Percentiles rank a stretch among this genome's conserved stretches.
phyloP scores from a whole-genome alignment of 495 filamentous ascomycete genomes.

The Venustampulla echinocandica region DNA sequence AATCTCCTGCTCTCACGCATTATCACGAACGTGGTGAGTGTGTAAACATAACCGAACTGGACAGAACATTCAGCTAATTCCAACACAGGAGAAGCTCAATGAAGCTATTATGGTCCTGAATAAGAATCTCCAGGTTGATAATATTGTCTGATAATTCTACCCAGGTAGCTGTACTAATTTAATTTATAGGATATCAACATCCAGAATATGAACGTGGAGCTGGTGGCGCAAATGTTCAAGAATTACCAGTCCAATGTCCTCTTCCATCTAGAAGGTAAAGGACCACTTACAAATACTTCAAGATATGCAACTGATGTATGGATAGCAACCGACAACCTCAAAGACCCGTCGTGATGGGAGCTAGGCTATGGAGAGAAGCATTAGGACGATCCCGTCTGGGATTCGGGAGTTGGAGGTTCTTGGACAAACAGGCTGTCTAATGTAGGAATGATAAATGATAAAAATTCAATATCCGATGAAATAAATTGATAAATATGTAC shows the following conservation, averaged over 20 bases:
- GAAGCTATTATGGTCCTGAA: constrained; percentile 89
- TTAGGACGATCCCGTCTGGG: not conserved
- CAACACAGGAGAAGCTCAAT: constrained; percentile 84
- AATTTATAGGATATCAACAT: constrained; percentile 79
- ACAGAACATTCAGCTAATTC: constrained; percentile 4
- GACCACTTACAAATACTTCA: not conserved
- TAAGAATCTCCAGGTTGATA: constrained; percentile 70
- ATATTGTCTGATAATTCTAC: not conserved
- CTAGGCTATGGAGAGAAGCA: not conserved
- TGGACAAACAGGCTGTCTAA: not conserved
- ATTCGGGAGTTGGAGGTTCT: not conserved
- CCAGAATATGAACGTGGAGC: constrained; percentile 95
- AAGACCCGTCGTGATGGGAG: constrained; percentile 56
- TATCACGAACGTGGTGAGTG: constrained; percentile 88
- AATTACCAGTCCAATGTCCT: constrained; percentile 98
- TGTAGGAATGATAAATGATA: constrained; percentile 10
- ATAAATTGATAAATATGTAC: too few relatives aligned
- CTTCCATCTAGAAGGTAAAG: constrained; percentile 88
- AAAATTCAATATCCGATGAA: constrained; percentile 5
- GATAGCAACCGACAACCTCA: constrained; percentile 74
- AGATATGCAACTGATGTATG: constrained; percentile 8
- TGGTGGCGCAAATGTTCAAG: constrained; percentile 99
- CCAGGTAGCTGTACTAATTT: not conserved
- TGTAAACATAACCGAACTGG: constrained; percentile 2
- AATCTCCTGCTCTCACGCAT: constrained; percentile 86